A percentile compares a stretch with the other conserved stretches of the same genome.
Evolutionary conservation across 306 rosid genomes (phyloP).

Genomic region (Crataegus laevigata): DNA sequence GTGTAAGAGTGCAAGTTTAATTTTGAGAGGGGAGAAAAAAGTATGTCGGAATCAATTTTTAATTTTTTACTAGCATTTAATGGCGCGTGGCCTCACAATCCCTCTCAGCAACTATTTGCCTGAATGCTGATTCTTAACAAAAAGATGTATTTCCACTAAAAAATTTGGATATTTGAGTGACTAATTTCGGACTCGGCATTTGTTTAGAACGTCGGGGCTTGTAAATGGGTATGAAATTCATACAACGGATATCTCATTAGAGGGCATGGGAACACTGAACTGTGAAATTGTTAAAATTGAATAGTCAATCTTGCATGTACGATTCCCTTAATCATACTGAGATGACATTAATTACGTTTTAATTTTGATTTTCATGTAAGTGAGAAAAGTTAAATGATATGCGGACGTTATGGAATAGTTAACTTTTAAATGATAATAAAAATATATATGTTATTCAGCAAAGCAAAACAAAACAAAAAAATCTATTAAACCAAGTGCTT

Average conservation of each 20-base stretch:
- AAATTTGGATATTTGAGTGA: not conserved
- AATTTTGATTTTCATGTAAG: fast-evolving
- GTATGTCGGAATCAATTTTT: not conserved
- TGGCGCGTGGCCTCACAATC: not conserved
- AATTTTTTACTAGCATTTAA: not conserved
- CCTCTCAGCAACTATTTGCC: not conserved
- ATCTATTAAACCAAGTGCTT: not conserved
- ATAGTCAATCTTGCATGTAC: no score
- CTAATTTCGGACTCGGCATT: no score
- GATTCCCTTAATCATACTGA: fast-evolving
- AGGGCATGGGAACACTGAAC: not conserved
- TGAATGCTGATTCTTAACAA: not conserved
- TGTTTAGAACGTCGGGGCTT: no score
- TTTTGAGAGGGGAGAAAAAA: constrained; percentile 1
- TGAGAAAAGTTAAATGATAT: no score
- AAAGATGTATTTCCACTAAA: not conserved
- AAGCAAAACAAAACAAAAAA: no score
- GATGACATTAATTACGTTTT: not conserved
- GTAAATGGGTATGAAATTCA: no score
- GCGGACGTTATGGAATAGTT: no score
- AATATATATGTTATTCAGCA: not conserved
- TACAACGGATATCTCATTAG: not conserved
- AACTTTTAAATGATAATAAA: no score
- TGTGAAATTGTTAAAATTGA: no score
- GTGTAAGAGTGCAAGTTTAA: not conserved